phyloP scores from a whole-genome alignment of 225 moss, liverwort and hornwort genomes.

The Marchantia paleacea region DNA sequence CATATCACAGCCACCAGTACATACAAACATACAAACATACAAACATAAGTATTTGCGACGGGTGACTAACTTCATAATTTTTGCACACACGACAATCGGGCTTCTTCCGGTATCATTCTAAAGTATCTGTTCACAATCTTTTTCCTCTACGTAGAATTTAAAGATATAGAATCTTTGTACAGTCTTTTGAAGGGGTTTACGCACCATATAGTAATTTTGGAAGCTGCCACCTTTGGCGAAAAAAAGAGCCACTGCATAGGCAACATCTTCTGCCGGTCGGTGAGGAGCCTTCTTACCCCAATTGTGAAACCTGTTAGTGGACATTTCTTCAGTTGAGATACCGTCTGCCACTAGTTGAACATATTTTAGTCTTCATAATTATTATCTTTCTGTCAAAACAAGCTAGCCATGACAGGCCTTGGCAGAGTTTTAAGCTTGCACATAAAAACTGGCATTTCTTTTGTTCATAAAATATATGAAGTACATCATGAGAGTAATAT shows the following conservation, averaged over 20 bases:
- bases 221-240: slow-evolving; percentile 84
- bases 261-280: slow-evolving; percentile 74
- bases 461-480: too few relatives aligned
- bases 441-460: too few relatives aligned
- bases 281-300: slow-evolving; percentile 64
- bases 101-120: background rate
- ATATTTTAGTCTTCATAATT: too few relatives aligned
- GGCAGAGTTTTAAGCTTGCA: too few relatives aligned
- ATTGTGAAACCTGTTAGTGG: slow-evolving; percentile 48
- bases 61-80: slow-evolving; percentile 8
- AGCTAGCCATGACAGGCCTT: too few relatives aligned
- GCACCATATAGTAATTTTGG: slow-evolving; percentile 89
- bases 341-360: too few relatives aligned
- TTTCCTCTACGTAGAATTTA: too few relatives aligned
- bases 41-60: background rate
- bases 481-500: too few relatives aligned
- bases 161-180: too few relatives aligned
- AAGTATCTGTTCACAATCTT: too few relatives aligned
- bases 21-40: background rate
- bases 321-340: background rate
- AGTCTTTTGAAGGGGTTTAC: background rate
- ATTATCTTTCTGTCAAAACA: too few relatives aligned
- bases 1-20: background rate
- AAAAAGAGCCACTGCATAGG: slow-evolving; percentile 79
- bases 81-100: background rate